Conservation (phyloP, 768 basidiomycete genomes). For the Mycena alexandri region DNA sequence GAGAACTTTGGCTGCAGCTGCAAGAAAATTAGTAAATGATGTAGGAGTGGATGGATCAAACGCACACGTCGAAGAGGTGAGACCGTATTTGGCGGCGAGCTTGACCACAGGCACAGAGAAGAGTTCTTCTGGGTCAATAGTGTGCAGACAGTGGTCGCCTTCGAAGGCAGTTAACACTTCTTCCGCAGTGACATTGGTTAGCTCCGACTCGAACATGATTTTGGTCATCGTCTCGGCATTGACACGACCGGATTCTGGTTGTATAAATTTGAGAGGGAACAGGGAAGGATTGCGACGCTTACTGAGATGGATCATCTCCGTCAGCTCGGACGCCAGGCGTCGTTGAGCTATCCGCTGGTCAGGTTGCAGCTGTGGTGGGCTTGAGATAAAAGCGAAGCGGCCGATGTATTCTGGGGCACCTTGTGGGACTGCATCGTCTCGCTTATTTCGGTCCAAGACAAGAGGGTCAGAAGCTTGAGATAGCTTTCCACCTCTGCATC, state of each 20-base stretch:
- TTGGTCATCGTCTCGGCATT: slow-evolving; percentile 59
- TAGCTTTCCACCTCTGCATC: slow-evolving; percentile 87
- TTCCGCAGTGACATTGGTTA: slow-evolving; percentile 61
- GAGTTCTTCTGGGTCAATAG: slow-evolving; percentile 64
- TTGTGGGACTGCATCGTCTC: slow-evolving; percentile 69
- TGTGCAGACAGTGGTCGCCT: slow-evolving; percentile 74
- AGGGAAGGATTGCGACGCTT: slow-evolving; percentile 15
- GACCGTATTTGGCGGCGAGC: slow-evolving; percentile 68
- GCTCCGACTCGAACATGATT: slow-evolving; percentile 59
- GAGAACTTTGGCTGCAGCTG: slow-evolving; percentile 76
- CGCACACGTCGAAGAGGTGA: slow-evolving; percentile 76
- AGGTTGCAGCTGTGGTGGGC: slow-evolving; percentile 50
- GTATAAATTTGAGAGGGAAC: background rate
- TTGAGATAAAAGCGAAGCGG: background rate
- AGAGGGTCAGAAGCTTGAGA: slow-evolving; percentile 85
- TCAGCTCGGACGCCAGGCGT: slow-evolving; percentile 66
- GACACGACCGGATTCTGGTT: slow-evolving; percentile 54
- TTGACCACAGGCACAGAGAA: slow-evolving; percentile 67
- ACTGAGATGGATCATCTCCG: slow-evolving; percentile 63
- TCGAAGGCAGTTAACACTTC: slow-evolving; percentile 73
- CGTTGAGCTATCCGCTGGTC: slow-evolving; percentile 62
- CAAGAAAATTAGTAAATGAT: slow-evolving; percentile 17
- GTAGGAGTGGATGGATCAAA: slow-evolving; percentile 15
- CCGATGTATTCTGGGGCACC: slow-evolving; percentile 50
- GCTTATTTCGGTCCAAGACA: slow-evolving; percentile 70